Percentiles rank a stretch among this genome's conserved stretches.
Conservation (phyloP, 441 rosid species). For the Populus hybrid region DNA sequence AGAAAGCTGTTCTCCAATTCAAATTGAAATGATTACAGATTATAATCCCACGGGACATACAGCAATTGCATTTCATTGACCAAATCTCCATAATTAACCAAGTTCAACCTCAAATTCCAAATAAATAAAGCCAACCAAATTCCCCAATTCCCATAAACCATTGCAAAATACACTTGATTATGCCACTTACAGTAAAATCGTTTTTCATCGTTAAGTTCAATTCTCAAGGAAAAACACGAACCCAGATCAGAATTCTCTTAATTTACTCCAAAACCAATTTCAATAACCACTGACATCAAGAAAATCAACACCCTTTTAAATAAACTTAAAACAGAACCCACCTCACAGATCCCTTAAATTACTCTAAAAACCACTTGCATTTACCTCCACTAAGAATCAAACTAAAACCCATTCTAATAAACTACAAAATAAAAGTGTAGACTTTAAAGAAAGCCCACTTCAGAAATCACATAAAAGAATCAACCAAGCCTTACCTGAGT, state of each 20-base stretch:
- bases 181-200: background rate
- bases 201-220: background rate
- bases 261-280: background rate
- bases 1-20: background rate
- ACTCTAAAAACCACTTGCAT: background rate
- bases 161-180: background rate
- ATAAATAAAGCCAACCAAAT: background rate
- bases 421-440: background rate
- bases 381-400: background rate
- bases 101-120: background rate
- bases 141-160: background rate
- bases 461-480: background rate
- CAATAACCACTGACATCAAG: background rate
- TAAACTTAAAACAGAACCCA: background rate
- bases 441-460: background rate
- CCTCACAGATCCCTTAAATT: background rate
- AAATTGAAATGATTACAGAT: background rate
- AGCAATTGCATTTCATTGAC: background rate
- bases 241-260: slow-evolving; percentile 12
- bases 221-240: slow-evolving; percentile 4
- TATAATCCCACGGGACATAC: background rate
- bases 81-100: background rate
- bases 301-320: background rate
- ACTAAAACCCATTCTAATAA: background rate
- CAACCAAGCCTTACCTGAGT: slow-evolving; percentile 49